phyloP scores from a whole-genome alignment of 1,139 yeast species.

The Geotrichum klebahnii region DNA sequence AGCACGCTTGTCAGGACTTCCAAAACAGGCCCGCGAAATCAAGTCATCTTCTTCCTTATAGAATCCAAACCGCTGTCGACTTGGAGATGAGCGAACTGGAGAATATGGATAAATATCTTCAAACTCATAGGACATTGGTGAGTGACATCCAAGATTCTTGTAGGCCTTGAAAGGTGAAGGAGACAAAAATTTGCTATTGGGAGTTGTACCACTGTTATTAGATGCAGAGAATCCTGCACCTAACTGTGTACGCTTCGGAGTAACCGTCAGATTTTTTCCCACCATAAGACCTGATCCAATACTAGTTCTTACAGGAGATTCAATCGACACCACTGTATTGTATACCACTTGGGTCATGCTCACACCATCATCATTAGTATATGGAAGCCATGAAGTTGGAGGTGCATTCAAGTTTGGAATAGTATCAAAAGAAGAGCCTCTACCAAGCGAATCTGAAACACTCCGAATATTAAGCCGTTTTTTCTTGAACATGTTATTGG shows the following conservation, averaged over 20 bases:
- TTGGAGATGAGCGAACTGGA: slow-evolving; percentile 16
- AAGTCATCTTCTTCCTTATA: slow-evolving; percentile 52
- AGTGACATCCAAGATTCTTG: slow-evolving; percentile 5
- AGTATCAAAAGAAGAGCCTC: background rate
- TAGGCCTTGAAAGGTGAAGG: slow-evolving; percentile 16
- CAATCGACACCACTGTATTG: slow-evolving; percentile 9
- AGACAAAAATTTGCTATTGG: slow-evolving; percentile 14
- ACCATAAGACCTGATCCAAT: slow-evolving; percentile 19
- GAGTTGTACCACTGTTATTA: background rate
- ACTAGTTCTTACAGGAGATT: slow-evolving; percentile 17
- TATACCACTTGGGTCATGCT: slow-evolving; percentile 15
- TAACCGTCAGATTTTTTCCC: slow-evolving; percentile 15
- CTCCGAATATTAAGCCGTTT: slow-evolving; percentile 12
- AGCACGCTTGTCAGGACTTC: slow-evolving; percentile 41
- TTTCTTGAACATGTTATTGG: slow-evolving; percentile 10
- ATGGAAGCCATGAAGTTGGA: slow-evolving; percentile 20
- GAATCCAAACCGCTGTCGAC: slow-evolving; percentile 10
- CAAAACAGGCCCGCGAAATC: slow-evolving; percentile 43
- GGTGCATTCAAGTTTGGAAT: slow-evolving; percentile 18
- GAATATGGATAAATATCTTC: slow-evolving; percentile 20
- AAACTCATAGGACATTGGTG: slow-evolving; percentile 17
- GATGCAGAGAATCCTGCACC: background rate
- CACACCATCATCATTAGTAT: slow-evolving; percentile 12
- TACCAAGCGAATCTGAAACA: slow-evolving; percentile 5
- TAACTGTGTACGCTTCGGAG: slow-evolving; percentile 17